Conservation (phyloP, 2,329 filamentous ascomycete species). For the Phaeosphaeriaceae sp. region DNA sequence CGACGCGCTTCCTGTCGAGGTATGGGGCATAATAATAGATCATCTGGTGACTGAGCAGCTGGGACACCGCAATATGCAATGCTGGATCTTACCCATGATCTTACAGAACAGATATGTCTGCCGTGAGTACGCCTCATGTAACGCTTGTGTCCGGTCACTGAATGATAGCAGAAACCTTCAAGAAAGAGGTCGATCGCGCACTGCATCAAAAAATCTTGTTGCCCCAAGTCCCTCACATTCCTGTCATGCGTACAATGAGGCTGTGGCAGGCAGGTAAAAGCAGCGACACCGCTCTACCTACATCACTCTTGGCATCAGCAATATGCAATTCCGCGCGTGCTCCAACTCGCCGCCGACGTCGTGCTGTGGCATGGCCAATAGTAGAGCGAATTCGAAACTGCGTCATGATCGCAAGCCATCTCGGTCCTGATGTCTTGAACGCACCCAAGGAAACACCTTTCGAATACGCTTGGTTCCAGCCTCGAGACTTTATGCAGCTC, state of each 20-base stretch:
- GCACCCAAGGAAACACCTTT: background rate
- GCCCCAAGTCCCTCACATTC: slow-evolving; percentile 1
- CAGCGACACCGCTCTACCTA: background rate
- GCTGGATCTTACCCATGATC: background rate
- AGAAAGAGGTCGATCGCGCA: slow-evolving; percentile 3
- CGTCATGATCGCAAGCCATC: background rate
- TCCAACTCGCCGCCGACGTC: background rate
- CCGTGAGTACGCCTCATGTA: background rate
- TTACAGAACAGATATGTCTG: slow-evolving; percentile 2
- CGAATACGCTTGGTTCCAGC: background rate
- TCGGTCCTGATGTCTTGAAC: background rate
- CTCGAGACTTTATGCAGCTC: background rate
- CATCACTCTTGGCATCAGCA: slow-evolving; percentile 5
- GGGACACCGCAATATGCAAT: background rate
- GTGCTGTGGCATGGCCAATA: background rate
- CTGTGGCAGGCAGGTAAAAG: background rate
- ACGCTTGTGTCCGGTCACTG: too few relatives aligned
- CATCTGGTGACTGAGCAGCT: background rate
- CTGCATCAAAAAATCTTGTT: slow-evolving; percentile 1
- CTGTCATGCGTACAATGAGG: background rate
- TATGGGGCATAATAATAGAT: slow-evolving; percentile 8
- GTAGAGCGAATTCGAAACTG: slow-evolving; percentile 5
- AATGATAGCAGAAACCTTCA: slow-evolving; percentile 4
- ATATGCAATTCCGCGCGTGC: slow-evolving; percentile 3
- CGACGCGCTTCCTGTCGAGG: slow-evolving; percentile 2